These are phyloP conservation scores for Tilletia walkeri DNA, from an alignment of 1,284 basidiomycete species.

Conservation along the genomic window DNA sequence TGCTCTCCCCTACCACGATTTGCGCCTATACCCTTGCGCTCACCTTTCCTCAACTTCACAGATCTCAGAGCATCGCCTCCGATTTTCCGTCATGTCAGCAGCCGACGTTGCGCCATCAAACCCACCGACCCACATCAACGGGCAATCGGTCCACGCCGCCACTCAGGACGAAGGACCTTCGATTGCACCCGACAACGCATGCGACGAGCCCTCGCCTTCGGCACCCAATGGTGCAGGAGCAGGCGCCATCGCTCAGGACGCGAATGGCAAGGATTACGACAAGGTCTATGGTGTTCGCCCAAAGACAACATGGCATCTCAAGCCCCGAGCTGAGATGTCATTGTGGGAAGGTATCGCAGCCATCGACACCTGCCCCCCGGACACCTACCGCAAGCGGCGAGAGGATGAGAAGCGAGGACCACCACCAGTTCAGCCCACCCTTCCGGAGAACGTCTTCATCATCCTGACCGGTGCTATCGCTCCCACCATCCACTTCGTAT, in stretches of 20 bases:
- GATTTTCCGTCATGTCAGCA: no score
- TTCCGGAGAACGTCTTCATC: conserved; percentile 46
- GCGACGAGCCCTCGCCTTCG: conserved; percentile 44
- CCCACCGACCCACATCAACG: not conserved
- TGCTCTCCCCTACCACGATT: no score
- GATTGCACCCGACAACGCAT: conserved; percentile 45
- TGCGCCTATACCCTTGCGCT: no score
- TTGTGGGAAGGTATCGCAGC: conserved; percentile 46
- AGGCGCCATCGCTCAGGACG: conserved; percentile 41
- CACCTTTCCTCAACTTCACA: no score
- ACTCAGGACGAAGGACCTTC: conserved; percentile 33
- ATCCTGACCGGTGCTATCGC: conserved; percentile 34
- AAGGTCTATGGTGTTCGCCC: conserved; percentile 49
- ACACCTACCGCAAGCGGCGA: conserved; percentile 36
- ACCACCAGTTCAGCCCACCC: conserved; percentile 38
- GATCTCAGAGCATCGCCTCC: no score
- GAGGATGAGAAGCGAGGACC: conserved; percentile 33
- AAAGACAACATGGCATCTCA: conserved; percentile 46
- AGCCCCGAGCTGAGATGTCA: conserved; percentile 35
- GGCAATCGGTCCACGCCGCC: not conserved
- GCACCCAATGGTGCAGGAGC: conserved; percentile 41
- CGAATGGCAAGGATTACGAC: conserved; percentile 38
- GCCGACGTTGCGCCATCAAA: not conserved
- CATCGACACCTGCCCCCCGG: conserved; percentile 40
- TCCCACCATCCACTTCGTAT: conserved; percentile 33